Conservation (phyloP, 306 rosid genomes). For the Ochetophila trinervis region DNA sequence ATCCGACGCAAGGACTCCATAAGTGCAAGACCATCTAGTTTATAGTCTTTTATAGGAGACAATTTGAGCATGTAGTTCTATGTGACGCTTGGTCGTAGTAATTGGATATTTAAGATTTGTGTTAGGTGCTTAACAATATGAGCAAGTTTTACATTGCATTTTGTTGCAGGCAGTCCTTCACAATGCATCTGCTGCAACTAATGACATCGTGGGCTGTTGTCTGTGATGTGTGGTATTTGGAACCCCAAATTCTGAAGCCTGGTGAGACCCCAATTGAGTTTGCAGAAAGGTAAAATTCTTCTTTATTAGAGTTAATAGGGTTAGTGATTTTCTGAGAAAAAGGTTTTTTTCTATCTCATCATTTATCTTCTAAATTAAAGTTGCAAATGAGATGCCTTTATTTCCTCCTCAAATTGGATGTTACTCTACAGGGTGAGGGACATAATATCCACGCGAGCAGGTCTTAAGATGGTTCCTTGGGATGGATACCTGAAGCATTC, state of each 20-base stretch:
- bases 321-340: neutral
- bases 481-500: constrained; percentile 96
- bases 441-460: constrained; percentile 82
- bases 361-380: neutral
- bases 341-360: neutral
- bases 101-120: neutral
- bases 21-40: too few species aligned
- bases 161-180: constrained; percentile 88
- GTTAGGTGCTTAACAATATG: neutral
- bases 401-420: constrained; percentile 14
- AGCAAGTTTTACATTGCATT: neutral
- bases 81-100: neutral
- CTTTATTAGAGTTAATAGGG: neutral
- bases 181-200: constrained; percentile 88
- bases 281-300: constrained; percentile 72
- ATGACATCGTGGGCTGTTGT: constrained; percentile 99
- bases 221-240: constrained; percentile 98
- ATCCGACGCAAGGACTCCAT: too few species aligned
- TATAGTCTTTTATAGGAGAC: too few species aligned
- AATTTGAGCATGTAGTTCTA: neutral
- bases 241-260: constrained; percentile 79
- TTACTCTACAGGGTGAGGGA: constrained; percentile 67
- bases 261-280: constrained; percentile 95
- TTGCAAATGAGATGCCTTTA: neutral
- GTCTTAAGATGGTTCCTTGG: constrained; percentile 96